Evolutionary conservation across 2,329 filamentous ascomycete species (phyloP).

Genomic region (Neopestalotiopsis sp.): DNA sequence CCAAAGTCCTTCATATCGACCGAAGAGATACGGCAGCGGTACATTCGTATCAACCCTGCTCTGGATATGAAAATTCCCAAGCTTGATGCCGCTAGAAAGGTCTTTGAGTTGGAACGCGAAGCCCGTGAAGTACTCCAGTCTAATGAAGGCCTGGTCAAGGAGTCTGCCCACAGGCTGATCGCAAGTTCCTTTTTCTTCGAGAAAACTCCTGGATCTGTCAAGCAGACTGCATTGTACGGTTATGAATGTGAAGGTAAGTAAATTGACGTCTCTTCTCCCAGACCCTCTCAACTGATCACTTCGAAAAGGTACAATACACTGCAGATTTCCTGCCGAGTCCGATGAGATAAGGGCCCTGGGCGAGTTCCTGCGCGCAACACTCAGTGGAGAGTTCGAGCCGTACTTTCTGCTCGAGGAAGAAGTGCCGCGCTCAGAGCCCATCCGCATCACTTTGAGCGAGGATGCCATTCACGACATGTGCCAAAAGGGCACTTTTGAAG

Average conservation of each 20-base stretch:
- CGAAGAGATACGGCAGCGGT: constrained; percentile 26
- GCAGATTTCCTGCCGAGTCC: constrained; percentile 31
- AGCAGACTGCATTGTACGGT: constrained; percentile 28
- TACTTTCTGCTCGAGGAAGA: constrained; percentile 35
- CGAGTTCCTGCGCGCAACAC: constrained; percentile 33
- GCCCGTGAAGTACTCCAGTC: constrained; percentile 30
- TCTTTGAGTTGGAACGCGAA: constrained; percentile 29
- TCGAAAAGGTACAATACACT: constrained; percentile 32
- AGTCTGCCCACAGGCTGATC: constrained; percentile 35
- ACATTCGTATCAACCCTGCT: constrained; percentile 34
- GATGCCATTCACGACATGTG: constrained; percentile 35
- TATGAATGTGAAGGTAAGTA: constrained; percentile 33
- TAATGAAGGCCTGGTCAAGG: constrained; percentile 28
- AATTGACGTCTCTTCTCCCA: not conserved
- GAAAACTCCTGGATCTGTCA: constrained; percentile 32
- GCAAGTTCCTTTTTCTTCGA: constrained; percentile 39
- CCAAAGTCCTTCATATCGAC: constrained; percentile 17
- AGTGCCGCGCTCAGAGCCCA: constrained; percentile 25
- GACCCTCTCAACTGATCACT: not conserved
- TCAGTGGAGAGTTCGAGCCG: constrained; percentile 35
- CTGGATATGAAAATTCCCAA: constrained; percentile 22
- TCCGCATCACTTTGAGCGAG: constrained; percentile 29
- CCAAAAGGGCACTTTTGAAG: constrained; percentile 32
- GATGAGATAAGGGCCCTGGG: constrained; percentile 34
- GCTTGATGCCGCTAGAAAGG: constrained; percentile 6